phyloP scores from a whole-genome alignment of 768 basidiomycete genomes.

The Lactifluus piperatus region DNA sequence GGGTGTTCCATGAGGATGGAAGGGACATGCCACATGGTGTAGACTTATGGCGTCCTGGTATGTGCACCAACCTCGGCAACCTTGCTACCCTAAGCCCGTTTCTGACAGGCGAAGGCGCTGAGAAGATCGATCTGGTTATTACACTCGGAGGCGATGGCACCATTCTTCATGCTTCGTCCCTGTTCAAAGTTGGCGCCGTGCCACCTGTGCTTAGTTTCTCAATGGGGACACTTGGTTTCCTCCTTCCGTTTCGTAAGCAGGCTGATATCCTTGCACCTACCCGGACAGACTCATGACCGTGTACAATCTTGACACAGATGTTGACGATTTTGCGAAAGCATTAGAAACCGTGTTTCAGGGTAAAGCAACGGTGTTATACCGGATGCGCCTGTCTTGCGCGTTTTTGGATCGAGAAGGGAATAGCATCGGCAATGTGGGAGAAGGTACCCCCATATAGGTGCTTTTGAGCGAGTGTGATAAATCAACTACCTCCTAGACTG shows the following conservation, averaged over 20 bases:
- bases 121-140: conserved; percentile 76
- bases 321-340: conserved; percentile 78
- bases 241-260: conserved; percentile 84
- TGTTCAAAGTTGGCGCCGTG: conserved; percentile 85
- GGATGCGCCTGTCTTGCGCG: conserved; percentile 84
- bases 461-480: conserved; percentile 1
- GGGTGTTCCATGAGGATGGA: conserved; percentile 31
- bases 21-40: conserved; percentile 43
- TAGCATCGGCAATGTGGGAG: conserved; percentile 47
- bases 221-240: conserved; percentile 89
- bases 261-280: not conserved
- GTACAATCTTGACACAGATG: conserved; percentile 42
- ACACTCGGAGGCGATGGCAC: conserved; percentile 95
- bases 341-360: conserved; percentile 72
- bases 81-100: not conserved
- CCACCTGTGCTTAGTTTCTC: conserved; percentile 88
- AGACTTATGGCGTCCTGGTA: conserved; percentile 51
- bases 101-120: conserved; percentile 34
- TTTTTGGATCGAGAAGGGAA: conserved; percentile 55
- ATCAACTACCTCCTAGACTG: conserved; percentile 44
- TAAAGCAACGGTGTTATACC: conserved; percentile 71
- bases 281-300: not conserved
- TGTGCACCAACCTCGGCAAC: conserved; percentile 16
- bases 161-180: conserved; percentile 84
- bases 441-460: conserved; percentile 35